phyloP scores from a whole-genome alignment of 306 rosid species.

The Quercus bicolor region DNA sequence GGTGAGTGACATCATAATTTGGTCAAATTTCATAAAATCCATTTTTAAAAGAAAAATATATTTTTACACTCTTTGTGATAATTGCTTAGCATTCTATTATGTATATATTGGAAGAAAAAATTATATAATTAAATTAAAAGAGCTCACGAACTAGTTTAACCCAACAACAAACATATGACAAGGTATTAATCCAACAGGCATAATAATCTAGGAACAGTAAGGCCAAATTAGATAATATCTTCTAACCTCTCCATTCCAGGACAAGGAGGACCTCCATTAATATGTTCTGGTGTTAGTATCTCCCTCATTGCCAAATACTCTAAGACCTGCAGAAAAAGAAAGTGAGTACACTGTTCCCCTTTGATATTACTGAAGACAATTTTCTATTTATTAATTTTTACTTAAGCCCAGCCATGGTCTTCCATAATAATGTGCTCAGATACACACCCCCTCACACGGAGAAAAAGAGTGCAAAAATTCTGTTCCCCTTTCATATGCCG shows the following conservation, averaged over 20 bases:
- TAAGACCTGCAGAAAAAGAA: conserved; percentile 55
- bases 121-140: neutral
- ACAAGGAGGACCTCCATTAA: conserved; percentile 80
- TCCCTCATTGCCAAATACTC: conserved; percentile 75
- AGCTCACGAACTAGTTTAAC: neutral
- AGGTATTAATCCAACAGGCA: neutral
- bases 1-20: no score
- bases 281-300: conserved; percentile 80
- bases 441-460: no score
- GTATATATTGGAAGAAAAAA: no score
- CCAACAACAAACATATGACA: neutral
- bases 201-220: neutral
- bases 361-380: no score
- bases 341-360: no score
- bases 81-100: no score
- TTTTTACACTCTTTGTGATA: no score
- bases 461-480: neutral
- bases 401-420: no score
- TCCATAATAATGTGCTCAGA: no score
- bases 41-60: no score
- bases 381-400: no score
- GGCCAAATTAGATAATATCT: neutral
- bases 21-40: no score
- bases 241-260: conserved; percentile 96
- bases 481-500: neutral